Base-by-base conservation (phyloP, 2,329 filamentous ascomycete species). In the Coniochaeta sp. region DNA sequence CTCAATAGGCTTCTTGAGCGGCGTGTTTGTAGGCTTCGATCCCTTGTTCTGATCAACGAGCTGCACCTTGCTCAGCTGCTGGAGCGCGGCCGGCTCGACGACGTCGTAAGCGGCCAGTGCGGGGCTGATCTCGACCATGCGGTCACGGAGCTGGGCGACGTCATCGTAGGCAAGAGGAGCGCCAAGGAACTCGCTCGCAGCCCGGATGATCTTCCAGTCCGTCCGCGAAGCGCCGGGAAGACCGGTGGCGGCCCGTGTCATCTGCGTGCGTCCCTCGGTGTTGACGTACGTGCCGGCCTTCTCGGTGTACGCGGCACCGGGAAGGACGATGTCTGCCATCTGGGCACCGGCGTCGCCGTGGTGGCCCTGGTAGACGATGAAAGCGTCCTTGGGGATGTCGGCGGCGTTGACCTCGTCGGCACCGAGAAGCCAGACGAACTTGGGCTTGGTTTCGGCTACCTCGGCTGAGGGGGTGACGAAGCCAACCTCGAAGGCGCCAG, bases 171-270 rank as follows among this genome's bases (percentile, higher is more conserved):
- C 90, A 59, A 99, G 84, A 65, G 93, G 89, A 31, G 81, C 86
- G 62, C 90, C 91, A 17, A 99, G 82, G 78, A 96, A 97, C 77
- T 98, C 95, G 71, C 90, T 95, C 60, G 84, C 87, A 19, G 95
- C 95, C 65, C 95, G 91, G 68, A 99, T 87, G 70, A 99, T 98
- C 86, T 98, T 99, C 95, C 95, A 99, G 79, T 99, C 95, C 64
- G 95, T 93, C 71, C 95, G 87, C 60, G 93, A 87, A 59, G 92
- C 95, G 62, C 95, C 95, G 26, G 92, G 91, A 65, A 96, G 82
- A 54, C 89, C 90, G 40, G 92, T 96, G 33, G 95, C 95, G 56
- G 91, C 89, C 66, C 95, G 90, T 59, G 90, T 95, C 81, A 96
- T 89, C 79, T 99, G 95, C 24, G 95, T 91, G 68, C 95, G 90